These are phyloP conservation scores for Nidularia pulvinata DNA, from an alignment of 768 basidiomycete genomes.

Conservation along the genomic window DNA sequence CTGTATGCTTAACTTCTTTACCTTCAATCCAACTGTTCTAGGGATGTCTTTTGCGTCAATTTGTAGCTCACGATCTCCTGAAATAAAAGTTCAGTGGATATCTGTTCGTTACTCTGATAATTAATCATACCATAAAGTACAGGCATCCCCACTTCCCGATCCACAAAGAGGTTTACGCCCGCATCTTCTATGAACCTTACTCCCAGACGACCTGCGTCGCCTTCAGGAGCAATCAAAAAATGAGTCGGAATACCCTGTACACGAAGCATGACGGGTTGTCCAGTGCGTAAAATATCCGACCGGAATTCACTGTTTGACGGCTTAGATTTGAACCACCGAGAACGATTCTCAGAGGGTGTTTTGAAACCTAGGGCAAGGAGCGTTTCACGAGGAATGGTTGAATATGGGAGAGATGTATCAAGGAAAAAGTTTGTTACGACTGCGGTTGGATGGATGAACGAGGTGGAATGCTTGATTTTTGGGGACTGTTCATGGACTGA, in stretches of 20 bases:
- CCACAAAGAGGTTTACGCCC: constrained; percentile 21
- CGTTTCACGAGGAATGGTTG: constrained; percentile 23
- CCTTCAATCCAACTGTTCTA: too few relatives aligned
- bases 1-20: too few relatives aligned
- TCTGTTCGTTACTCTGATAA: too few relatives aligned
- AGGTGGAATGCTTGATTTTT: too few relatives aligned
- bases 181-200: constrained; percentile 26
- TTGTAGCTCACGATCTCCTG: too few relatives aligned
- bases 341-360: too few relatives aligned
- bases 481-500: too few relatives aligned
- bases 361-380: constrained; percentile 18
- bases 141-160: constrained; percentile 18
- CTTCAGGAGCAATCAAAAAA: constrained; percentile 19
- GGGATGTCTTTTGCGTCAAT: too few relatives aligned
- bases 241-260: constrained; percentile 18
- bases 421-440: constrained; percentile 25
- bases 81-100: too few relatives aligned
- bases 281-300: background rate
- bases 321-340: background rate
- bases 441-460: background rate
- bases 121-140: constrained; percentile 17
- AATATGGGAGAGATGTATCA: constrained; percentile 23
- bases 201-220: constrained; percentile 23
- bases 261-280: background rate
- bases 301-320: background rate